Percentiles rank a stretch among this genome's conserved stretches.
Conservation (phyloP, 2,329 filamentous ascomycete genomes). For the Talaromyces pinophilus region DNA sequence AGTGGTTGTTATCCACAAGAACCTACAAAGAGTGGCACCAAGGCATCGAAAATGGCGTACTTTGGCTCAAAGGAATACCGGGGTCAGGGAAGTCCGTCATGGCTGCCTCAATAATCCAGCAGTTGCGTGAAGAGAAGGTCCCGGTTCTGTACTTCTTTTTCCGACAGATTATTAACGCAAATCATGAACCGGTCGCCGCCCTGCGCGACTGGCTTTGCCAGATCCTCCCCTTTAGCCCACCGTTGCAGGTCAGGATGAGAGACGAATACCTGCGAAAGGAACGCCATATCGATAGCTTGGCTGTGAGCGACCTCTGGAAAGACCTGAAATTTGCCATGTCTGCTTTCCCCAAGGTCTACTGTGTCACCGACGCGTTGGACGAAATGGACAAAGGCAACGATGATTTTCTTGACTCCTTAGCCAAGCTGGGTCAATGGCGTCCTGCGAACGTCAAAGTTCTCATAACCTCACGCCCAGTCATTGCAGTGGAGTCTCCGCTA, state of each 20-base stretch:
- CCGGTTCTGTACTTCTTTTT: slow-evolving; percentile 27
- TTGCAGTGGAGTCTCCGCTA: slow-evolving; percentile 6
- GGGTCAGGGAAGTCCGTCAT: slow-evolving; percentile 27
- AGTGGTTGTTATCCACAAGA: slow-evolving; percentile 21
- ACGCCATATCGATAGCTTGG: not conserved
- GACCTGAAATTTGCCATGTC: slow-evolving; percentile 13
- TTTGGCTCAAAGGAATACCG: slow-evolving; percentile 28
- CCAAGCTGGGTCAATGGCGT: slow-evolving; percentile 10
- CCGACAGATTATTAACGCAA: slow-evolving; percentile 25
- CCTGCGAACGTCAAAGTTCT: slow-evolving; percentile 16
- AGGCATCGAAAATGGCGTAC: slow-evolving; percentile 16
- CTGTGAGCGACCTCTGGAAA: slow-evolving; percentile 23
- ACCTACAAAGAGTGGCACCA: slow-evolving; percentile 22
- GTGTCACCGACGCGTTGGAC: slow-evolving; percentile 15
- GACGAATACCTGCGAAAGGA: slow-evolving; percentile 12
- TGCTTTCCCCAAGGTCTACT: slow-evolving; percentile 13
- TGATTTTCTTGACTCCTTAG: slow-evolving; percentile 12
- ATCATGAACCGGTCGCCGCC: slow-evolving; percentile 23
- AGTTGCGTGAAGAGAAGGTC: slow-evolving; percentile 1
- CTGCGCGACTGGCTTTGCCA: slow-evolving; percentile 24
- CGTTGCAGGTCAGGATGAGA: slow-evolving; percentile 31
- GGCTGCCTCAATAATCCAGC: slow-evolving; percentile 24
- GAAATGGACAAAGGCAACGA: slow-evolving; percentile 18
- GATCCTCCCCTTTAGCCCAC: slow-evolving; percentile 8
- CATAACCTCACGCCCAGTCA: slow-evolving; percentile 15